Evolutionary conservation across 176 grass and related monocot genomes (phyloP), one percentile per base, ranked within the genome.

Genomic region (Rhynchospora breviuscula): DNA sequence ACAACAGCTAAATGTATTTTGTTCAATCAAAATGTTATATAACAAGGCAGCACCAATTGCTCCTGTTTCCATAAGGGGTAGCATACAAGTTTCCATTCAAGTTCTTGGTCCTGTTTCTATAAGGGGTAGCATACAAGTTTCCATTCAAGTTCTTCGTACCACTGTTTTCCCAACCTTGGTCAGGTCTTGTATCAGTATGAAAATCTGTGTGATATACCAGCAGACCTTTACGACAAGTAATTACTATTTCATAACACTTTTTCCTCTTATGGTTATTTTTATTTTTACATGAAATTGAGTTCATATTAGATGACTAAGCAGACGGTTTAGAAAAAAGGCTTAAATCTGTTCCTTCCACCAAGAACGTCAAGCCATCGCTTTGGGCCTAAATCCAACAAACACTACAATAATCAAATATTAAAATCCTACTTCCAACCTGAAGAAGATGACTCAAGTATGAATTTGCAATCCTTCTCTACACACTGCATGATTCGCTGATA

Each of bases 381-480:
- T 54, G 72, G 21, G 48, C 72, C 29, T 26, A 51, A 54, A 4
- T 76, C 73, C 23, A 54, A 0, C 25, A 77, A 19, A 54, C 6
- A 56, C n/a, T 33, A 40, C 35, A 40, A 40, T 31, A 17, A 45
- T 58, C 52, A 77, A 87, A 8, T 64, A 67, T 43, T 23, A 35
- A 74, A 47, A 78, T 67, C 4, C 56, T 59, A 31, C 40, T 53
- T 59, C 13, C 54, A 52, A 95, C 96, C 96, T 59, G 83, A 92
- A 68, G 93, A 95, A 83, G 91, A 95, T 90, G 95, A 93, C 67
- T 99, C 93, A 85, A 99, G 84, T 79, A 99, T 91, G 83, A 99
- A 99, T 84, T 99, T 99, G 91, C 89, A 99, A 85, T 99, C 96
- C 45, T 85, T 95, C 71, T 95, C 91, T 58, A 99, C 67, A 53